Evolutionary conservation across 164 flowering plant genomes (phyloP), one percentile per base, ranked within the genome.

Genomic region (Pachysandra terminalis): DNA sequence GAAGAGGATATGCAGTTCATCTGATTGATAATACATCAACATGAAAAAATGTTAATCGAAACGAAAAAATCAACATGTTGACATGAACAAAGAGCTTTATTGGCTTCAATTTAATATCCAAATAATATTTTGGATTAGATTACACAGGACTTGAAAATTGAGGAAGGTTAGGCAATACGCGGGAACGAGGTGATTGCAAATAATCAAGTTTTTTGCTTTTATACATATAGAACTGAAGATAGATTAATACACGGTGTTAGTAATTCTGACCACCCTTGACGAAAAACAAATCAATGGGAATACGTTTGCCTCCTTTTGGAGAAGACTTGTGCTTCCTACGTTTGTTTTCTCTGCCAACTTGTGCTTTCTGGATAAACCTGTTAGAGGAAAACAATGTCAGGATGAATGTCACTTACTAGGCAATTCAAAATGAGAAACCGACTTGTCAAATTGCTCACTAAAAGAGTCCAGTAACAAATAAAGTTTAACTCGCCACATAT

Each of bases 271-370:
- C 80, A 64, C 76, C 75, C 72, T 85, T 87, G 9, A 37, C 71
- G 65, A 89, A n/a, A 89, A 87, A 91, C 15, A 25, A 5, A 77
- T 91, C 90, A 52, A 91, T 89, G 1, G 91, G 82, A n/a, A 85
- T 61, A 73, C 84, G 81, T 63, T 76, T 82, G 66, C 80, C 68
- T n/a, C 52, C 83, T 64, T 75, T 78, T 6, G 81, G 61, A 52
- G 85, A 67, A n/a, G 73, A 56, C 59, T 87, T 91, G 14, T 40
- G 82, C 84, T 79, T 89, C 81, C 89, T 91, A 12, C 68, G 71
- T 59, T 66, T 75, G 55, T 67, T 70, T 52, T 71, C 71, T 65
- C 63, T 74, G 14, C 65, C 64, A 27, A 0, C 61, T 5, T 52
- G 66, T n/a, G 64, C 76, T 67, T 71, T 80, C 60, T 58, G 71